phyloP scores from a whole-genome alignment of 345 rosid genomes.

The Euphorbia peplus region DNA sequence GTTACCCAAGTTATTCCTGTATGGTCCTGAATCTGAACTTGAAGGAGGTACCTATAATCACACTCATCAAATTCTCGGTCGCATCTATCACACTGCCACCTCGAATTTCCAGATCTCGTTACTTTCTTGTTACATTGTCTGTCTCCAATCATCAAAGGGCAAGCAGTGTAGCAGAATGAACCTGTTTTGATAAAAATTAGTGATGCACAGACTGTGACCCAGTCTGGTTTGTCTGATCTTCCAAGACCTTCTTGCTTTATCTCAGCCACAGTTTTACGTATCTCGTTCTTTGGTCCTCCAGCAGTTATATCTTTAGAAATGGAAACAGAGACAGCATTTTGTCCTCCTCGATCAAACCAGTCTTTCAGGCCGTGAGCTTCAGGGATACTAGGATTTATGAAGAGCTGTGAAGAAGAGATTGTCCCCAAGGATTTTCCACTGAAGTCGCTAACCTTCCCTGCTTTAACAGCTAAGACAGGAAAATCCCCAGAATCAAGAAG shows the following conservation, averaged over 20 bases:
- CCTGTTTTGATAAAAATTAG: slow-evolving; percentile 70
- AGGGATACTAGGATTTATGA: slow-evolving; percentile 74
- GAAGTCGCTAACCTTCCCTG: slow-evolving; percentile 84
- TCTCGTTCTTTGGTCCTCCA: slow-evolving; percentile 55
- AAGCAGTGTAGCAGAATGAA: slow-evolving; percentile 80
- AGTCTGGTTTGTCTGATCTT: slow-evolving; percentile 84
- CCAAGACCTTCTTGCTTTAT: slow-evolving; percentile 91
- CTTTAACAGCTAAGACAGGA: slow-evolving; percentile 81
- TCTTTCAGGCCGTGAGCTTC: slow-evolving; percentile 58
- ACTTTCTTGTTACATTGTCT: slow-evolving; percentile 84
- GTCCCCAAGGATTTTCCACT: slow-evolving; percentile 82
- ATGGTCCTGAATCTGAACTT: slow-evolving; percentile 86
- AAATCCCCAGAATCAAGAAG: slow-evolving; percentile 57
- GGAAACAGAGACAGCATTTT: slow-evolving; percentile 50
- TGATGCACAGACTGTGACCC: slow-evolving; percentile 71
- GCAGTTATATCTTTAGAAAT: slow-evolving; percentile 68
- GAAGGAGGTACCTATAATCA: slow-evolving; percentile 84
- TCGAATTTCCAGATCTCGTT: slow-evolving; percentile 43
- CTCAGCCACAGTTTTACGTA: slow-evolving; percentile 65
- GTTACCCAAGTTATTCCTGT: slow-evolving; percentile 80
- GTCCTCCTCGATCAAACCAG: slow-evolving; percentile 81
- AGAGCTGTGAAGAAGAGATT: slow-evolving; percentile 75
- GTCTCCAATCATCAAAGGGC: slow-evolving; percentile 86
- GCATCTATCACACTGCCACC: slow-evolving; percentile 88
- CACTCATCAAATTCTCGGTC: slow-evolving; percentile 83